Evolutionary conservation across 2,329 filamentous ascomycete species (phyloP).

Genomic region (Claviceps pusilla): DNA sequence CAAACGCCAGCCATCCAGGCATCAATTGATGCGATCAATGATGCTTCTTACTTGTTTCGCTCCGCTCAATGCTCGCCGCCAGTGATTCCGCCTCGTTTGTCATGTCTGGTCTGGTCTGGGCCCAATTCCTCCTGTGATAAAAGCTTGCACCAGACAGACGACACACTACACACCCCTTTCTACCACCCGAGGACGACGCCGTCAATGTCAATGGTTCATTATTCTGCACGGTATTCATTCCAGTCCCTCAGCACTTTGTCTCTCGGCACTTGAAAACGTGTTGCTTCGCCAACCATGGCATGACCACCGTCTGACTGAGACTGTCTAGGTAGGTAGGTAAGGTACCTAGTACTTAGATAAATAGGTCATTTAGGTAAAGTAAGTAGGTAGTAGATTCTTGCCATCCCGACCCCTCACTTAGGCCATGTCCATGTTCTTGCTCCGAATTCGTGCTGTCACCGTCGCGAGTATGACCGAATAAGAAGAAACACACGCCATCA

Average conservation of each 20-base stretch:
- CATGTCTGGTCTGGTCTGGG: too few species aligned
- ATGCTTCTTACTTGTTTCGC: too few species aligned
- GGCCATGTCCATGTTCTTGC: not conserved
- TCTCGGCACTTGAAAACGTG: not conserved
- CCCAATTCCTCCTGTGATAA: too few species aligned
- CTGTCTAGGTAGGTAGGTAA: not conserved
- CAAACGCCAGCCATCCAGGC: not conserved
- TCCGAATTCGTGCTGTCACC: not conserved
- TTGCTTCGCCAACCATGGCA: not conserved
- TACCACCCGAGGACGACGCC: not conserved
- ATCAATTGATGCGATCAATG: too few species aligned
- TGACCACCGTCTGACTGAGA: not conserved
- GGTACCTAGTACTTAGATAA: too few species aligned
- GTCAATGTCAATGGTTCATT: not conserved
- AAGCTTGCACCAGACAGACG: too few species aligned
- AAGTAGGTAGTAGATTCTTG: not conserved
- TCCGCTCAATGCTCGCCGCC: too few species aligned
- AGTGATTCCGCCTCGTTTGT: too few species aligned
- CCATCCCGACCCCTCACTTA: conserved; percentile 3
- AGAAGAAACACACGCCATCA: not conserved
- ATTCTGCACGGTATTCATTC: not conserved
- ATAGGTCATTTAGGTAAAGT: too few species aligned
- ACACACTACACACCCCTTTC: not conserved
- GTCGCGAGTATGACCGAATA: not conserved
- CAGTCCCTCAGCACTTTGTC: not conserved